Base-by-base conservation (phyloP, 1,284 basidiomycete species). In the Volvariella volvacea region DNA sequence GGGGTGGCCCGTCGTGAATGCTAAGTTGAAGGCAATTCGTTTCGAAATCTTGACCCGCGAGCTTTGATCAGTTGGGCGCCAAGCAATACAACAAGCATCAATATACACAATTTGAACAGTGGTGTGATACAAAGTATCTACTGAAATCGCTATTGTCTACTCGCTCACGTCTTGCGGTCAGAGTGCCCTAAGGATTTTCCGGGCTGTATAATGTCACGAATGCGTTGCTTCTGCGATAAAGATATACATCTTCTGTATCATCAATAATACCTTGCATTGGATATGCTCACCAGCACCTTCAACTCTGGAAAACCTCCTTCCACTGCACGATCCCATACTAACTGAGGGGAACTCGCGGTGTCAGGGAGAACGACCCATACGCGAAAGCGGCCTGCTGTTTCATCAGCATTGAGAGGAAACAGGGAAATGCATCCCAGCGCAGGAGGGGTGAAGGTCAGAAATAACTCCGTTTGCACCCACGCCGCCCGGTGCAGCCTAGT, bases 251-350 rank as follows among this genome's bases (percentile, higher is more conserved):
- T 12, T 32, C 34, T 8, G 28, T 21, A 28, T 39, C 21, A 21
- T 21, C 31, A 12, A 22, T 30, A 25, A 21, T 42, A 15, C 34
- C 38, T 33, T 33, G 28, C 8, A 21, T 17, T 3, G 22, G 33
- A 17, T 22, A 20, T 22, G 22, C 66, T 58, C 54, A 88, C 88
- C 55, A 92, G 67, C n/a, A 76, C 71, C 62, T 91, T 91, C 48
- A 91, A 66, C 63, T 95, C 92, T 0, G 92, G 92, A 58, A 96
- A 96, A 0, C 88, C 85, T 22, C 88, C 88, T 60, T 93, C 88
- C n/a, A 78, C 65, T 60, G 93, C 88, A 49, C 88, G 68, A 59
- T 91, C 88, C 88, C 88, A 91, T 15, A 87, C 56, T 39, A 88
- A 61, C 22, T 60, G 50, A 6, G 67, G 60, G 21, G 56, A 34